phyloP scores from a whole-genome alignment of 257 asterid genomes.

The Forsythia suspensa region DNA sequence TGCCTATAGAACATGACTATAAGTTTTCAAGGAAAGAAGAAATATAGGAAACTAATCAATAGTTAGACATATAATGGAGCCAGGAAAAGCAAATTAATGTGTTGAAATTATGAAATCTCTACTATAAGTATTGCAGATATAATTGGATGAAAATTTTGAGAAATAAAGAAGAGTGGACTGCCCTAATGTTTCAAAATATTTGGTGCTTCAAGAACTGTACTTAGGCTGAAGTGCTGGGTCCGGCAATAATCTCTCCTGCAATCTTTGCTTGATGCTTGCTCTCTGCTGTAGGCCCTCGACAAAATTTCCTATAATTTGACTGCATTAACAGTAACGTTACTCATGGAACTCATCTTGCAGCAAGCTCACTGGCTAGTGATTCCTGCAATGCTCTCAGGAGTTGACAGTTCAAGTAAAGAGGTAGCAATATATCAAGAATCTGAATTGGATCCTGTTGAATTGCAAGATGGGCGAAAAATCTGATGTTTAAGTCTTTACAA shows the following conservation, averaged over 20 bases:
- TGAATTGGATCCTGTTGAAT: constrained; percentile 91
- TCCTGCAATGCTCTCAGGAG: constrained; percentile 83
- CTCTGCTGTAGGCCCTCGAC: constrained; percentile 64
- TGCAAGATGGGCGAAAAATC: constrained; percentile 85
- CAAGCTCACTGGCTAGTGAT: constrained; percentile 85
- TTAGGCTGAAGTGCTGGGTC: constrained; percentile 63
- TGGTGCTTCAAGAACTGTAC: not conserved
- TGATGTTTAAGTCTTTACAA: constrained; percentile 51
- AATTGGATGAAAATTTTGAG: too few relatives aligned
- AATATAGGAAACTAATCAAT: too few relatives aligned
- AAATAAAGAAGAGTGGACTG: too few relatives aligned
- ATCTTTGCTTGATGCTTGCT: constrained; percentile 93
- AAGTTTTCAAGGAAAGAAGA: too few relatives aligned
- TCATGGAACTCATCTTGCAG: constrained; percentile 92
- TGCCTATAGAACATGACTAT: too few relatives aligned
- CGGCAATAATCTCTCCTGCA: constrained; percentile 91
- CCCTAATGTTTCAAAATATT: too few relatives aligned
- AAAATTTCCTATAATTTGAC: constrained; percentile 59
- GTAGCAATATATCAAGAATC: constrained; percentile 83
- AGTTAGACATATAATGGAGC: too few relatives aligned
- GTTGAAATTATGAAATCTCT: too few relatives aligned
- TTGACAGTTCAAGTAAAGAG: constrained; percentile 89
- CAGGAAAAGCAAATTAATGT: too few relatives aligned
- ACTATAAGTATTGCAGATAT: too few relatives aligned
- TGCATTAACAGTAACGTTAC: constrained; percentile 81